A percentile compares a stretch with the other conserved stretches of the same genome.
These are phyloP conservation scores for Amphichorda felina DNA, from an alignment of 2,329 filamentous ascomycete genomes.

Conservation along the genomic window DNA sequence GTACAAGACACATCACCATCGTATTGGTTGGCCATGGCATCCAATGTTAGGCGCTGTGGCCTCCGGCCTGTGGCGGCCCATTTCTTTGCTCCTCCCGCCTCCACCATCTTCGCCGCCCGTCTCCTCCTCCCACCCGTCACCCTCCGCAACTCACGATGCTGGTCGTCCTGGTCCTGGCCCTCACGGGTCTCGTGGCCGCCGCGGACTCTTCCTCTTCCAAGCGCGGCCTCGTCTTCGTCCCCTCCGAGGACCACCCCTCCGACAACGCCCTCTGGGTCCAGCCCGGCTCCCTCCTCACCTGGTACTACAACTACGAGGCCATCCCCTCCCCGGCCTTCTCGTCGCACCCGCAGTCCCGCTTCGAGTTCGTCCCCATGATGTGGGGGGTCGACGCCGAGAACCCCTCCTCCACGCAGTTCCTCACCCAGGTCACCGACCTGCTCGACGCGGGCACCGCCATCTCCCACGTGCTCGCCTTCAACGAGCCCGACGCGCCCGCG, in stretches of 20 bases:
- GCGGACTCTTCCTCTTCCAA: constrained; percentile 3
- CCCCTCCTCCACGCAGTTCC: constrained; percentile 45
- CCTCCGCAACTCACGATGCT: neutral
- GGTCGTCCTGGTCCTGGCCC: no score
- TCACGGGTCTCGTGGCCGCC: neutral
- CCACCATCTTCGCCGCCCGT: neutral
- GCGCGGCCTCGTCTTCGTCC: constrained; percentile 61
- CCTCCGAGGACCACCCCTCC: constrained; percentile 35
- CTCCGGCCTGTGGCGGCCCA: neutral
- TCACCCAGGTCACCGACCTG: constrained; percentile 42
- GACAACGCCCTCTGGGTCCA: constrained; percentile 58
- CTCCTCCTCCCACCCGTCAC: neutral
- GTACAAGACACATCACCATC: no score
- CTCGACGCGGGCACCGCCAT: constrained; percentile 44
- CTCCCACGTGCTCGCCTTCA: constrained; percentile 61
- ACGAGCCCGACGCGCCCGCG: constrained; percentile 57
- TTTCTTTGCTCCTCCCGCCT: neutral
- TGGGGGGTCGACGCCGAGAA: constrained; percentile 47
- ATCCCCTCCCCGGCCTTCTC: constrained; percentile 41
- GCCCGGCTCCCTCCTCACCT: constrained; percentile 49
- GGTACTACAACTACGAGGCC: constrained; percentile 74
- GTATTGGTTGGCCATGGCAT: no score
- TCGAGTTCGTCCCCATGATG: constrained; percentile 74
- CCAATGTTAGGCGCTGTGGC: no score
- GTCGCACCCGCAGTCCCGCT: constrained; percentile 34